Evolutionary conservation across 176 grass and related monocot genomes (phyloP).

Genomic region (Aegilops speltoides): DNA sequence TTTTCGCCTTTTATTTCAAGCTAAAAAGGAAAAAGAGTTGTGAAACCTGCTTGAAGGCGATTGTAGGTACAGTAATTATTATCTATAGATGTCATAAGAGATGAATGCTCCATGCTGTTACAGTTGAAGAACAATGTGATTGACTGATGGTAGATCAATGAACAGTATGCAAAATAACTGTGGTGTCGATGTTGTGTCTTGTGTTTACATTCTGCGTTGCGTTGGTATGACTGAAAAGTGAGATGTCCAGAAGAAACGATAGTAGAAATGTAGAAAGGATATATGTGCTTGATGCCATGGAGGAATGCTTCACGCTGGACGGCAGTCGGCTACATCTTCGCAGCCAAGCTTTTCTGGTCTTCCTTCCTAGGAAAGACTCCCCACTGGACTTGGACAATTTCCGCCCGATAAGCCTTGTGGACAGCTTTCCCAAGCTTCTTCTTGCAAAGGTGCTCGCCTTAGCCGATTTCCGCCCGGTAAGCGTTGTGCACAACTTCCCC

Average conservation of each 20-base stretch:
- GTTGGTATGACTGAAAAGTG: background rate
- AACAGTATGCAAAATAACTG: slow-evolving; percentile 7
- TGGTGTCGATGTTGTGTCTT: background rate
- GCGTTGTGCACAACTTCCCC: too few species aligned
- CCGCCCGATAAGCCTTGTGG: too few species aligned
- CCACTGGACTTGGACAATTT: too few species aligned
- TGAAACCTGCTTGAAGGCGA: slow-evolving; percentile 45
- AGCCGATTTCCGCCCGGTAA: too few species aligned
- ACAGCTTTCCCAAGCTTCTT: too few species aligned
- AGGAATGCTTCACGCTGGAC: too few species aligned
- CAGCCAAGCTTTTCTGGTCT: too few species aligned
- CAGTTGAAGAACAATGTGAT: slow-evolving; percentile 19
- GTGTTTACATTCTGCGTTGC: background rate
- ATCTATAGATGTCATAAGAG: slow-evolving; percentile 50
- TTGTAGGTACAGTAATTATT: slow-evolving; percentile 80
- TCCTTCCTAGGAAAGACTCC: too few species aligned
- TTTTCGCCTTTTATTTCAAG: slow-evolving; percentile 39
- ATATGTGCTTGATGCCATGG: too few species aligned
- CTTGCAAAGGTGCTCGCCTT: too few species aligned
- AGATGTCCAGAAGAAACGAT: background rate
- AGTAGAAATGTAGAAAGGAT: too few species aligned
- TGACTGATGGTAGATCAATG: slow-evolving; percentile 23
- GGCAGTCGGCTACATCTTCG: too few species aligned
- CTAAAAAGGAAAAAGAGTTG: background rate
- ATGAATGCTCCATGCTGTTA: slow-evolving; percentile 16